Base-by-base conservation (phyloP, 2,329 filamentous ascomycete species). In the Alternaria sp. region DNA sequence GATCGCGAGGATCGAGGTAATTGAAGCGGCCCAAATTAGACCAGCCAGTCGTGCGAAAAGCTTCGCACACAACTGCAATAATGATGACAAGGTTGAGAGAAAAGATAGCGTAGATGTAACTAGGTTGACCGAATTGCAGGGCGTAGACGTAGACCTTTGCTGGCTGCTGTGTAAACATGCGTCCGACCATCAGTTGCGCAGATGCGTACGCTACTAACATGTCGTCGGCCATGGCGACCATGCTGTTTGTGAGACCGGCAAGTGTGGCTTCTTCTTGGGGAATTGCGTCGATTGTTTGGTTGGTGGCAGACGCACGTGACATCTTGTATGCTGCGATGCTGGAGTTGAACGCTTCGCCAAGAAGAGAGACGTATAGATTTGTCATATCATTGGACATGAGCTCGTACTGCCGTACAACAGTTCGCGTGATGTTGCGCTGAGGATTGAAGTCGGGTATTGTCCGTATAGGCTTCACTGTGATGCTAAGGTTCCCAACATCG, bases 351-450 rank as follows among this genome's bases (percentile, higher is more conserved):
- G 78, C 72, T 44, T 77, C 66, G 18, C 78, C 78, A 1, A 80
- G 70, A 0, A 77, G 68, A 0, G 78, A 80, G 20, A 75, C 71
- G 62, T 79, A 78, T 2, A 80, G 48, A 41, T 75, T 81, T 3
- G 74, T 80, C 57, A 78, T 66, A 57, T 78, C 77, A 49, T 79
- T 79, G 5, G 78, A 73, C 20, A 79, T 72, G n/a, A 76, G 62
- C 56, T 78, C 71, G 44, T 79, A 75, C 43, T 79, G 72, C 3
- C 75, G 72, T 5, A 78, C 68, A 0, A 72, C 50, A 0, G 72
- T 72, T 28, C 61, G 59, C 3, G 74, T 75, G 11, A 78, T 55
- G 63, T 75, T 76, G 27, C 75, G 66, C 40, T 70, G 54, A 0
- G 75, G 72, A 8, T 77, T 69, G 57, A 76, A 72, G 56, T 74